A percentile compares a stretch with the other conserved stretches of the same genome.
Evolutionary conservation across 139 green algal genomes (phyloP).

Genomic region (Mychonastes homosphaera): DNA sequence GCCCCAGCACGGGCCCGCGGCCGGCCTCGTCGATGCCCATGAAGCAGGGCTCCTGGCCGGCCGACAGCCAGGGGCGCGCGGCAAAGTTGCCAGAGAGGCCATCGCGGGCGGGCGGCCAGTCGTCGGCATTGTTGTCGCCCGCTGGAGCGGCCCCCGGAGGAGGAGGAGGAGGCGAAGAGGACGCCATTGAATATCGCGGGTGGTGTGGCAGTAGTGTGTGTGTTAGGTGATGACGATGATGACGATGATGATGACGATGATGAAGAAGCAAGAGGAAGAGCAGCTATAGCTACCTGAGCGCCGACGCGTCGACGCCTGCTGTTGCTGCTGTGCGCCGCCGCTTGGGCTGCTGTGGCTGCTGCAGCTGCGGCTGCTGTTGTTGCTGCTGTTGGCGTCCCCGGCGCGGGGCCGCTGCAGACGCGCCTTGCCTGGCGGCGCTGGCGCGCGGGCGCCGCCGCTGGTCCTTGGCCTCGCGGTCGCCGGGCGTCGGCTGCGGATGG

Average conservation of each 20-base stretch:
- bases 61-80: no score
- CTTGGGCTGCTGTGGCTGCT: not conserved
- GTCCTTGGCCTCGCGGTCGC: no score
- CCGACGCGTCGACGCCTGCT: not conserved
- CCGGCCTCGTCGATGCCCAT: slow-evolving; percentile 79
- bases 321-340: not conserved
- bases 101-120: slow-evolving; percentile 1
- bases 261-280: not conserved
- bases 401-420: not conserved
- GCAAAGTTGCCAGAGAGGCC: no score
- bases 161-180: no score
- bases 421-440: no score
- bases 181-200: no score
- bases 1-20: slow-evolving; percentile 73
- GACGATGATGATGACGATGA: not conserved
- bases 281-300: not conserved
- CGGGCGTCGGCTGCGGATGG: no score
- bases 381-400: not conserved
- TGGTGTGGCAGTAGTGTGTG: slow-evolving; percentile 1
- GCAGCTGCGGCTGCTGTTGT: not conserved
- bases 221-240: not conserved
- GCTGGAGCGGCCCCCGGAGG: not conserved
- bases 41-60: slow-evolving; percentile 50
- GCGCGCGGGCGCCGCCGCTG: no score
- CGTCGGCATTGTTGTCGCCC: not conserved